Conservation (phyloP, 352 stramenopile species). For the Blastocystis sp. region DNA sequence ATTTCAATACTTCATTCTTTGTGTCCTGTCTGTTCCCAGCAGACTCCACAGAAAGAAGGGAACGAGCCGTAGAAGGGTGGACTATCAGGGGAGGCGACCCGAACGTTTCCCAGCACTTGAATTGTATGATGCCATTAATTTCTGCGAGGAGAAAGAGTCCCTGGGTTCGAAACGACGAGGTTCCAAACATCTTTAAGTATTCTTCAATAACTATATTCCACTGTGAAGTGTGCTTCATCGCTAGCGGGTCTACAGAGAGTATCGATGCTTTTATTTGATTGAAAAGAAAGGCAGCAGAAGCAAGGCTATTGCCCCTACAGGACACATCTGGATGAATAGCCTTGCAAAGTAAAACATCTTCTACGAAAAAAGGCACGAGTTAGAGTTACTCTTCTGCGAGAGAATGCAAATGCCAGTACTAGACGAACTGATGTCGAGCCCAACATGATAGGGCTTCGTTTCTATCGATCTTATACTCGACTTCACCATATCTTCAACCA, state of each 20-base stretch:
- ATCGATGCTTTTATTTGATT: neutral
- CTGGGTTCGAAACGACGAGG: neutral
- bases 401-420: slow-evolving; percentile 32
- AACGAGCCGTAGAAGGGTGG: slow-evolving; percentile 49
- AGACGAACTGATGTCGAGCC: slow-evolving; percentile 23
- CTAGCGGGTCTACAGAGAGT: neutral
- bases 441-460: neutral
- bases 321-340: neutral
- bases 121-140: slow-evolving; percentile 45
- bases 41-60: neutral
- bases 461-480: neutral
- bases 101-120: neutral
- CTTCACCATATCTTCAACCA: neutral
- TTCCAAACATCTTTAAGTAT: slow-evolving; percentile 33
- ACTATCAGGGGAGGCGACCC: neutral
- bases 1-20: slow-evolving; percentile 19
- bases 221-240: neutral
- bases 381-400: neutral
- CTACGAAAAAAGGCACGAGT: neutral
- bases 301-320: slow-evolving; percentile 36
- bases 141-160: slow-evolving; percentile 42
- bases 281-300: neutral
- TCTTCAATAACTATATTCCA: slow-evolving; percentile 22
- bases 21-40: neutral
- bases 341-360: neutral